phyloP scores from a whole-genome alignment of 179 eudicot species.

The Spinacia oleracea region DNA sequence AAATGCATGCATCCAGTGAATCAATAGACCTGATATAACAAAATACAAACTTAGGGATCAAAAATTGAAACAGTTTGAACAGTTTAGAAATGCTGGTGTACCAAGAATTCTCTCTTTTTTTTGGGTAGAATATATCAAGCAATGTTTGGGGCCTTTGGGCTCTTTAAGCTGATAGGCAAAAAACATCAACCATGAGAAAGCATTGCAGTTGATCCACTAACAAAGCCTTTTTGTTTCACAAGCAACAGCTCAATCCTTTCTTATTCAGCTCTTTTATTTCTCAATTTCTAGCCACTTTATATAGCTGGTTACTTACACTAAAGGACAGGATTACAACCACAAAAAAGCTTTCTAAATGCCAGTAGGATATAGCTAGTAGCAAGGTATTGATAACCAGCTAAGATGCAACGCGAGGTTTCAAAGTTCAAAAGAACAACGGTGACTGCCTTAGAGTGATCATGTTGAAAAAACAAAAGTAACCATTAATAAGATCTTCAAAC shows the following conservation, averaged over 20 bases:
- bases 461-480: not conserved
- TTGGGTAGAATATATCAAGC: not conserved
- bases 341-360: not conserved
- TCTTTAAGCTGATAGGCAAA: not conserved
- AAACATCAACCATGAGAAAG: not conserved
- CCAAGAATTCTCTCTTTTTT: too few relatives aligned
- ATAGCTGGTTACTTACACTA: not conserved
- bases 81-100: not conserved
- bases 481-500: not conserved
- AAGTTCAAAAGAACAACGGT: not conserved
- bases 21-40: slow-evolving; percentile 66
- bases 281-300: not conserved
- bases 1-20: slow-evolving; percentile 73
- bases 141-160: not conserved
- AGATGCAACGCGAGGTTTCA: not conserved
- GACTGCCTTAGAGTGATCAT: not conserved
- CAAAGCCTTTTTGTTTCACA: not conserved
- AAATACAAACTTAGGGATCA: slow-evolving; percentile 10
- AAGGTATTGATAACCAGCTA: not conserved
- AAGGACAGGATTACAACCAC: not conserved
- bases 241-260: not conserved
- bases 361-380: not conserved
- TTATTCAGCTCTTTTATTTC: not conserved
- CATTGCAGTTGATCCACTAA: not conserved
- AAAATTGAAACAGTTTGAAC: not conserved